Percentiles rank a stretch among this genome's conserved stretches.
These are phyloP conservation scores for Pseudomonodictys pantanalensis DNA, from an alignment of 495 filamentous ascomycete species.

Conservation along the genomic window DNA sequence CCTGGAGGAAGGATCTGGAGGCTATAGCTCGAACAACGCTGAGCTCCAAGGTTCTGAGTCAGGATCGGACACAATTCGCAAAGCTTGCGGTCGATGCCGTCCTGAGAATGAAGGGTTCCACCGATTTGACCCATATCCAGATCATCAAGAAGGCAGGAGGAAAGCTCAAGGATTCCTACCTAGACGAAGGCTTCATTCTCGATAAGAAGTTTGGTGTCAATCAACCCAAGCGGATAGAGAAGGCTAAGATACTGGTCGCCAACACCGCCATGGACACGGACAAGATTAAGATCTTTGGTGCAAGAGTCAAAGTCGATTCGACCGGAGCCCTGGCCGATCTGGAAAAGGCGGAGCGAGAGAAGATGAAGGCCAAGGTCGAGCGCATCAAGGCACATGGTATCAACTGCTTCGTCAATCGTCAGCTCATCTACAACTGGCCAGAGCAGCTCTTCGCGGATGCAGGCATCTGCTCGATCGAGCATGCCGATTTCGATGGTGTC, in stretches of 20 bases:
- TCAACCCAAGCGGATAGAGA: constrained; percentile 94
- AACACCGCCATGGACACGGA: constrained; percentile 99
- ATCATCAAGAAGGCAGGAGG: constrained; percentile 99
- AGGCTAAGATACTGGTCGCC: constrained; percentile 94
- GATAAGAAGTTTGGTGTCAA: constrained; percentile 99
- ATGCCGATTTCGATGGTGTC: constrained; percentile 97
- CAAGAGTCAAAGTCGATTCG: constrained; percentile 88
- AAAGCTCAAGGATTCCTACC: constrained; percentile 93
- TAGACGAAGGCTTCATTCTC: constrained; percentile 96
- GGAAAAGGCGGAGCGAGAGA: constrained; percentile 95
- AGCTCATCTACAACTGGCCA: constrained; percentile 99
- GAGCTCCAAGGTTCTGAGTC: constrained; percentile 93
- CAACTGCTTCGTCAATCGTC: constrained; percentile 99
- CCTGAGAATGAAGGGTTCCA: constrained; percentile 81
- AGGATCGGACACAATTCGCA: constrained; percentile 91
- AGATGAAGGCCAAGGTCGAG: constrained; percentile 99
- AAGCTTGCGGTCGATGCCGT: constrained; percentile 91
- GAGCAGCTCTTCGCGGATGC: constrained; percentile 98
- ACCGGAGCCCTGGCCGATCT: constrained; percentile 95
- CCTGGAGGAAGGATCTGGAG: constrained; percentile 85
- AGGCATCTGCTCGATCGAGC: constrained; percentile 96
- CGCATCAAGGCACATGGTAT: constrained; percentile 98
- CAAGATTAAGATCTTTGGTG: constrained; percentile 99
- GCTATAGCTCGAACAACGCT: constrained; percentile 94
- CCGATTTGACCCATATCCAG: constrained; percentile 95